Base-by-base conservation (phyloP, 257 asterid genomes). In the Solanum pennellii region DNA sequence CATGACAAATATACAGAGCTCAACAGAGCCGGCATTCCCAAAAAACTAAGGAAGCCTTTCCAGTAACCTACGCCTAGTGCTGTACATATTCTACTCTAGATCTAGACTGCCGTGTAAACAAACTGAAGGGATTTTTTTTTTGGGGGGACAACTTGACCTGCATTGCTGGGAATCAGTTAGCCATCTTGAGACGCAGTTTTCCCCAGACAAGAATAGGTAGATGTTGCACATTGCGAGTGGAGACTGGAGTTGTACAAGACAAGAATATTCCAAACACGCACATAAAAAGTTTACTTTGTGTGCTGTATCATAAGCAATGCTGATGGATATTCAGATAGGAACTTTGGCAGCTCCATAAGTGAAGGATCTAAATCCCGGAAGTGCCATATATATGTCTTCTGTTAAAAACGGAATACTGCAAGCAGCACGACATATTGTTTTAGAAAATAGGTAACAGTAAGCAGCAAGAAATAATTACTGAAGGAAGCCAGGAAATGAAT, bases 361-460 rank as follows among this genome's bases (percentile, higher is more conserved):
- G 97, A 92, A 86, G 98, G 98, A 86, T 95, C 98, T 15, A 95
- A 88, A 42, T 94, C 93, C 93, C 12, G 98, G 97, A 91, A 97
- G 96, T 39, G 99, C 99, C 99, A 97, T 94, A 87, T 97, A 95
- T 87, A 97, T 95, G 91, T 97, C 99, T 88, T 97, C 99, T 0
- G 99, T 96, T 86, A 98, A 93, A 93, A 97, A 97, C 6, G 99
- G 99, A 88, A 96, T 95, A 94, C 99, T 97, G 93, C 94, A 90
- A 85, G 42, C 87, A 62, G 68, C 44, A 80, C 49, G 6, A 80
- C 27, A 79, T 16, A 27, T 27, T 15, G 31, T 16, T 33, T 33
- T 52, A 4, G 5, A 29, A 16, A 71, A 31, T 71, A 71, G 42
- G n/a, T 16, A 71, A 31, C 77, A 71, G 77, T 16, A 90, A 85